Base-by-base conservation (phyloP, 306 rosid species). In the Vicia sativa region DNA sequence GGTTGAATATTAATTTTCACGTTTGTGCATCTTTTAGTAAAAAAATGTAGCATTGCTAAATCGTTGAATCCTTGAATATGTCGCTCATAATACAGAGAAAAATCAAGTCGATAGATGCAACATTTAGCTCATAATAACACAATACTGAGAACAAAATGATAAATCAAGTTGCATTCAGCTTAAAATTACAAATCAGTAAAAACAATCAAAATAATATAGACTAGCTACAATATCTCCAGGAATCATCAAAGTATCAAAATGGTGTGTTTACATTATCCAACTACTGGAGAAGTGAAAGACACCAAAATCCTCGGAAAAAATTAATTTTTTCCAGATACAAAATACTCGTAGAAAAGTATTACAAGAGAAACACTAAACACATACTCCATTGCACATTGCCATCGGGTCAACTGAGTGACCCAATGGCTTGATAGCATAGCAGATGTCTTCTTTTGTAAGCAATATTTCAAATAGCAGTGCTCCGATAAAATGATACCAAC, bases 241-340 rank as follows among this genome's bases (percentile, higher is more conserved):
- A 43, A 71, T 68, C 77, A 55, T 68, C 3, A 16, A 26, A 39
- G 67, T 62, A 55, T 68, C 3, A 16, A 26, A 39, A 64, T 62
- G 57, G 66, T n/a, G 70, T n/a, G 65, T 16, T 6, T 54, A 66
- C 37, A 63, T 42, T 23, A 14, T 68, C 41, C 42, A 39, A 70
- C 66, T 71, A 61, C 81, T 65, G 74, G 62, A 74, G 65, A 70
- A 70, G 65, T 58, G 45, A 66, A 74, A 67, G 56, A 70, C 44
- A 78, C 59, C 72, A 62, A 46, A 72, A 48, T 1, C 39, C 61
- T 53, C 72, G 65, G 58, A 42, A n/a, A 48, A 60, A 63, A 23
- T 37, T 44, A 23, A 69, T 11, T 54, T 68, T 25, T 43, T 43
- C 18, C 31, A 23, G 37, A 12, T 60, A 34, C 7, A 34, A 37